These are phyloP conservation scores for Aureobasidium sp. DNA, from an alignment of 2,329 filamentous ascomycete species.

Conservation along the genomic window DNA sequence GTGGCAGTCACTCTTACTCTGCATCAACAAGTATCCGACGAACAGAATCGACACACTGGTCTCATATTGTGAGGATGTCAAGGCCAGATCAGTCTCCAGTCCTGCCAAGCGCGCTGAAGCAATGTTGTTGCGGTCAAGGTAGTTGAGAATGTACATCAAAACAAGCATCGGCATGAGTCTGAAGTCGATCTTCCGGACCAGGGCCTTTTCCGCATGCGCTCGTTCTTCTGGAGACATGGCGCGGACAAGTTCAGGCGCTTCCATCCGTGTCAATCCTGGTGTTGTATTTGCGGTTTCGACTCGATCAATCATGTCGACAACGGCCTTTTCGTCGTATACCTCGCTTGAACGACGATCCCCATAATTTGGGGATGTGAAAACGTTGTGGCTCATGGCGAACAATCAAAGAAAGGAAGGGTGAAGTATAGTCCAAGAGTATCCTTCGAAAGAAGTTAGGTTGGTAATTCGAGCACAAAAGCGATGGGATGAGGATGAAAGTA, in stretches of 20 bases:
- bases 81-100: conserved; percentile 36
- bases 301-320: conserved; percentile 7
- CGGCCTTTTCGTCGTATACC: background rate
- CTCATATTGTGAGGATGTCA: conserved; percentile 37
- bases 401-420: background rate
- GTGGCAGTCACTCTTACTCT: conserved; percentile 13
- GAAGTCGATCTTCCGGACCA: conserved; percentile 63
- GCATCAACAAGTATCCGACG: conserved; percentile 30
- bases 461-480: background rate
- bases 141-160: conserved; percentile 71
- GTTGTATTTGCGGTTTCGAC: background rate
- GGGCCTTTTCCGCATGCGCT: conserved; percentile 36
- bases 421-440: background rate
- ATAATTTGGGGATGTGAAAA: background rate
- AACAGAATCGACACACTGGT: conserved; percentile 38
- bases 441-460: background rate
- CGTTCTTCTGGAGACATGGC: conserved; percentile 12
- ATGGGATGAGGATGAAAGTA: background rate
- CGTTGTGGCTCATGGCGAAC: background rate
- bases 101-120: conserved; percentile 54
- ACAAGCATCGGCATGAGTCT: conserved; percentile 61
- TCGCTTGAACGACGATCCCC: background rate
- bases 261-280: background rate
- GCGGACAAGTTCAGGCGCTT: conserved; percentile 10
- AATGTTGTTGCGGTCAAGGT: conserved; percentile 51